Evolutionary conservation across 257 asterid genomes (phyloP), one percentile per base, ranked within the genome.

Genomic region (Euphrasia confusa): DNA sequence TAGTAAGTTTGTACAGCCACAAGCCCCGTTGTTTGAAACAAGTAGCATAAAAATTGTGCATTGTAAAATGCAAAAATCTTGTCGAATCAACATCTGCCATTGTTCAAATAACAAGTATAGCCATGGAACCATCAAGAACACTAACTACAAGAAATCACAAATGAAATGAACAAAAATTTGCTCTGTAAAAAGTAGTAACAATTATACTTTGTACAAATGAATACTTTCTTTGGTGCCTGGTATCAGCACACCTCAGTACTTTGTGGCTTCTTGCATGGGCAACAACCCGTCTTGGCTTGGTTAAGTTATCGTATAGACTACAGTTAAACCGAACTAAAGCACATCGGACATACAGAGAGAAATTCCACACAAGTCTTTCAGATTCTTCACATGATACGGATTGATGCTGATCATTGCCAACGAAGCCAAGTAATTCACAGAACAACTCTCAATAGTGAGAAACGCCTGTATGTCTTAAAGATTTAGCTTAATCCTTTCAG

Each of bases 401-500:
- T 5, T 5, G 33, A 66, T 57, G 57, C 37, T 5, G 27, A 50
- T 7, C 1, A 13, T 53, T 17, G 44, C 30, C 8, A 18, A 68
- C 58, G 24, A 54, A 61, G 35, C 47, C 32, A 61, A 32, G 65
- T 47, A 26, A 48, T 55, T 54, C 63, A 63, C 15, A 24, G 9
- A 50, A 42, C 39, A 28, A 44, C 54, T 15, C 13, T 1, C 54
- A 15, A n/a, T 48, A 13, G 14, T n/a, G 13, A 42, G 11, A 42
- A 4, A 42, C 10, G 3, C 48, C 18, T 48, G 24, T 48, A 14
- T n/a, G 18, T 66, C 77, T 53, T 81, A 88, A 15, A 88, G 84
- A 32, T 71, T 61, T 40, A 88, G 66, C 48, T 83, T 72, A 63
- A 88, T 88, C 71, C 81, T 82, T 58, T 83, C 89, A 1, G 96